Evolutionary conservation across 495 filamentous ascomycete genomes (phyloP), one percentile per base, ranked within the genome.

Genomic region (Neurospora hispaniola): DNA sequence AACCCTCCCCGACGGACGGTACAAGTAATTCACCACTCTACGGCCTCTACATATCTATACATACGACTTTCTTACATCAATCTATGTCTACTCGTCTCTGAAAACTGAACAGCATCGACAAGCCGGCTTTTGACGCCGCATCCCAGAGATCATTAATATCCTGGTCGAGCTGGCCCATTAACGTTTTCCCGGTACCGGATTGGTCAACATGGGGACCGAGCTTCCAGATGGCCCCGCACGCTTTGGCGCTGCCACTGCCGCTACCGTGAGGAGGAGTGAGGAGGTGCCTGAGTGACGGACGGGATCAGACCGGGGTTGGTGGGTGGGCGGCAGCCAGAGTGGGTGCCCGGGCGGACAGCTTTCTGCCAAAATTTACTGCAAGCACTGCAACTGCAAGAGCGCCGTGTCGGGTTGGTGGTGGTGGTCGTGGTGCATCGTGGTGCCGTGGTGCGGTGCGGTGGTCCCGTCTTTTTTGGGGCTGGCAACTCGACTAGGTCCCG

Each of bases 341-440:
- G 27, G 54, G 54, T 23, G 54, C 54, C 54, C 54, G 54, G 54
- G 54, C 54, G 54, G 54, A 62, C 54, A 66, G 54, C 54, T 66
- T 66, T 66, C 54, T 66, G 54, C 54, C 54, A 66, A 66, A 66
- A 66, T 66, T 66, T 66, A 66, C 54, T 66, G 54, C 54, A 66
- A 66, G 54, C 27, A 31, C 27, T 31, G 27, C 54, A 27, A 66
- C 35, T 38, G 7, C 54, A 62, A 62, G 54, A 62, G 54, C 54
- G 54, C 54, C 23, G 54, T 31, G 54, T 38, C 35, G 35, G 35
- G 35, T 31, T 31, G 27, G 27, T 31, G 27, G 27, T 31, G 27
- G 27, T 20, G 48, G 48, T 59, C 20, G n/a, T 54, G 48, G 23
- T 59, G 48, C 48, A 11, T 62, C 54, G 23, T 62, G 54, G 23